Base-by-base conservation (phyloP, 2,329 filamentous ascomycete species). In the Graphilbum fragrans region DNA sequence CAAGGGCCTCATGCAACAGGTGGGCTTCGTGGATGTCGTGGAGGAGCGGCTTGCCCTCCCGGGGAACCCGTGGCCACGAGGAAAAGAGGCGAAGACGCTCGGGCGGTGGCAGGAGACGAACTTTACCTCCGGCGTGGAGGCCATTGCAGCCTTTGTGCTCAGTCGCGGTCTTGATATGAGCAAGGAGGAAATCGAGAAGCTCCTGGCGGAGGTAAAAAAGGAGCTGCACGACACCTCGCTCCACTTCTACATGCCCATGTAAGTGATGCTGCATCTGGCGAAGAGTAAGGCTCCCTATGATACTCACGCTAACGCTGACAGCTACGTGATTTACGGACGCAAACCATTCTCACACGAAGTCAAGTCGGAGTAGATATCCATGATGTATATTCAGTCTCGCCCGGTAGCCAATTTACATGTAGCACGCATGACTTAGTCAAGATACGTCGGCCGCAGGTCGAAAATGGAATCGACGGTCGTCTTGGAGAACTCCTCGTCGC, bases 31-130 rank as follows among this genome's bases (percentile, higher is more conserved):
- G 29, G 52, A 58, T 33, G 51, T 57, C 2, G 47, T 48, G 17
- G 53, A 58, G 39, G 50, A 55, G 31, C 50, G 47, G 29, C 50
- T 52, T 17, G 49, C 50, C 8, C 47, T 53, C 22, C 50, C 52
- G 17, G 54, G 52, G 38, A 58, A 57, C 38, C 46, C 53, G 3
- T 59, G 55, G 55, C 52, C 55, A 9, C 47, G 50, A 34, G 48
- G 54, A 19, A 45, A 44, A 20, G 51, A 49, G 18, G 45, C 49
- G 35, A 57, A 53, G 48, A 50, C 43, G 16, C 43, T 57, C 16
- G 54, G 55, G 9, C 42, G 46, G 19, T 57, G 53, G 54, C 49
- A 53, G 20, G 49, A 54, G 50, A 50, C 48, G 7, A 57, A 57
- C 40, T 52, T 55, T n/a, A 43, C 47, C 33, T 48, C 49, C 9